Evolutionary conservation across 495 filamentous ascomycete genomes (phyloP), one percentile per base, ranked within the genome.

Genomic region (Penicillium argentinense): DNA sequence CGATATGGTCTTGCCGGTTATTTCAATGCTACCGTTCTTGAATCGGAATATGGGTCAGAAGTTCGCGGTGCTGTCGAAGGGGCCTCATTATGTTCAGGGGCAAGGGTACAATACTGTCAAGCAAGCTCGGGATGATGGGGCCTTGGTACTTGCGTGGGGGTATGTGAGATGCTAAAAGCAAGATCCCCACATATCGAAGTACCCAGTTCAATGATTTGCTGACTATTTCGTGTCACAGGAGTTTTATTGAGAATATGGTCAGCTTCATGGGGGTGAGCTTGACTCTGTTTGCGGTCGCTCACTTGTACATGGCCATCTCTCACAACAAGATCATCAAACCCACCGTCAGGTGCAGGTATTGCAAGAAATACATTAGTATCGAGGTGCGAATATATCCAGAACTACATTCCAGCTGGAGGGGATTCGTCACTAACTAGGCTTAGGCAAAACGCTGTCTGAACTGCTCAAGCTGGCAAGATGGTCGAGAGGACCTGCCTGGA

Each of bases 401-500:
- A 14, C 29, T 17, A 12, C 29, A 16, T 4, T 28, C 32, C 11
- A 29, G 9, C 24, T 28, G 33, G 9, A 7, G 7, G 30, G 30
- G n/a, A n/a, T 34, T 13, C 13, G 18, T 54, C 3, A 40, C 30
- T 53, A 9, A 49, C 22, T 7, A 17, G 0, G 1, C 11, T 2
- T 34, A 87, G 83, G 80, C 82, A 13, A 57, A 64, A 37, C 75
- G 85, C 1, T 89, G 86, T 62, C 59, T 84, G 13, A 84, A 88
- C 49, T 89, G 86, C 59, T 87, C 84, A 4, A 87, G 81, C 49
- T 89, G 86, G 86, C 79, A 82, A 53, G 86, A 89, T 68, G 86
- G 85, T n/a, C 73, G 85, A 52, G 86, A 89, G 60, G 82, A 87
- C 41, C 29, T 54, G 33, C 42, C 48, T 13, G 47, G 47, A 4